Evolutionary conservation across 768 basidiomycete genomes (phyloP), one percentile per base, ranked within the genome.

Genomic region (Paxillus ammoniavirescens): DNA sequence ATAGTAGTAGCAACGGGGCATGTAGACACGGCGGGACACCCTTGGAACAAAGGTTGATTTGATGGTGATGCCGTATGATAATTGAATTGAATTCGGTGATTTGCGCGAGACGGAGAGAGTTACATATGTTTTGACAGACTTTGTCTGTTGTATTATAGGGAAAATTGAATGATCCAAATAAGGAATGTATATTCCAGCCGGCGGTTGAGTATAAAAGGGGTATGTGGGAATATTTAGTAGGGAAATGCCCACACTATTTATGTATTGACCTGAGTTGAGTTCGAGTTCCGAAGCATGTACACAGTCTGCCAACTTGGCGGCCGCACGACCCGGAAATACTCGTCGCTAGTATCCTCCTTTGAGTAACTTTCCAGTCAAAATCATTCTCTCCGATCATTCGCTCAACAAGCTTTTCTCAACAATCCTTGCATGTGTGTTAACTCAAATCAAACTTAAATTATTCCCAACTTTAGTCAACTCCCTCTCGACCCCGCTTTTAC

Each of bases 401-500:
- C 47, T 36, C 38, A 51, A 46, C 50, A 52, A 58, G 55, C 58
- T 52, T 60, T 37, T 44, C 38, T 50, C 40, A 48, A 54, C 43
- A 47, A 47, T 28, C 38, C 47, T 49, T 52, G 47, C 56, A 55
- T 67, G 65, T 66, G 57, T 26, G 58, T 58, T 73, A 80, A 78
- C 77, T 77, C 76, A 80, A 81, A 77, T 74, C 74, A 77, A 83
- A 84, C 78, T 78, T 77, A 80, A 80, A 77, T 75, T 75, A 65
- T 70, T 63, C 61, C 60, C 67, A 58, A 55, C 49, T 58, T 59
- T 38, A 52, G 58, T 7, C 51, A 42, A 47, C 51, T 51, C 55
- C 61, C 57, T 56, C 60, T 64, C 50, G 54, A 59, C 54, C 55
- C 66, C 63, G 56, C 58, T 54, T 53, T 55, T 51, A 37, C 47